These are phyloP conservation scores for Diaporthe citri DNA, from an alignment of 2,329 filamentous ascomycete species.

Conservation along the genomic window DNA sequence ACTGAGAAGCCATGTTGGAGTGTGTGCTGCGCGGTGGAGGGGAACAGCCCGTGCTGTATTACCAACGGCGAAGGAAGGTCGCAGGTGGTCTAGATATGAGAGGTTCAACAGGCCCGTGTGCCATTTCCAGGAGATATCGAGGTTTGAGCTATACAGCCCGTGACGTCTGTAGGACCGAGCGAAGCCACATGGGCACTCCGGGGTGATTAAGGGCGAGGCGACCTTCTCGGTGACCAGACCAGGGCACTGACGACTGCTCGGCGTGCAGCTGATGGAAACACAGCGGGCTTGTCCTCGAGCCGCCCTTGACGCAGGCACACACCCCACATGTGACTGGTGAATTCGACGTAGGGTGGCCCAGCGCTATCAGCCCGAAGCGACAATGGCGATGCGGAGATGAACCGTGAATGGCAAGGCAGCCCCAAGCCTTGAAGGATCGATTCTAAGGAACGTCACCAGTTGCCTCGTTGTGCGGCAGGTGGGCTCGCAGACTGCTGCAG, in stretches of 20 bases:
- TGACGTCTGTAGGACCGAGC: conserved; percentile 25
- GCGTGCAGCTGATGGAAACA: conserved; percentile 15
- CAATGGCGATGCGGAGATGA: neutral
- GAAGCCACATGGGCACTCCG: conserved; percentile 21
- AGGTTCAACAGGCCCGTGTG: conserved; percentile 26
- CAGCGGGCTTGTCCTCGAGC: conserved; percentile 18
- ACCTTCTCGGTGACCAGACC: conserved; percentile 12
- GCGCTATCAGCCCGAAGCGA: neutral
- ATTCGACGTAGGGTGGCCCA: neutral
- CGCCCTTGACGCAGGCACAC: conserved; percentile 16
- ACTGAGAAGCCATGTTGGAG: conserved; percentile 62
- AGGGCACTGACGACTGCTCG: conserved; percentile 7
- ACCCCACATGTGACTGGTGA: conserved; percentile 5
- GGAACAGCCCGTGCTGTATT: conserved; percentile 30
- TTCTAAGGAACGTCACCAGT: neutral
- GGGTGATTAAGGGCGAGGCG: conserved; percentile 18
- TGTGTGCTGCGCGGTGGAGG: conserved; percentile 22
- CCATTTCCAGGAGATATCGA: conserved; percentile 30
- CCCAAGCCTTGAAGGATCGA: neutral
- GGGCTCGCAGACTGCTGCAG: conserved; percentile 12
- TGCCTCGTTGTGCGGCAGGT: neutral
- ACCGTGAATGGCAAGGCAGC: neutral
- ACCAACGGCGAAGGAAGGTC: conserved; percentile 29
- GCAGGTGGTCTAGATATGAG: conserved; percentile 33
- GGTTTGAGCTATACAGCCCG: conserved; percentile 26